phyloP scores from a whole-genome alignment of 2,329 filamentous ascomycete genomes.

The Phialophora chinensis region DNA sequence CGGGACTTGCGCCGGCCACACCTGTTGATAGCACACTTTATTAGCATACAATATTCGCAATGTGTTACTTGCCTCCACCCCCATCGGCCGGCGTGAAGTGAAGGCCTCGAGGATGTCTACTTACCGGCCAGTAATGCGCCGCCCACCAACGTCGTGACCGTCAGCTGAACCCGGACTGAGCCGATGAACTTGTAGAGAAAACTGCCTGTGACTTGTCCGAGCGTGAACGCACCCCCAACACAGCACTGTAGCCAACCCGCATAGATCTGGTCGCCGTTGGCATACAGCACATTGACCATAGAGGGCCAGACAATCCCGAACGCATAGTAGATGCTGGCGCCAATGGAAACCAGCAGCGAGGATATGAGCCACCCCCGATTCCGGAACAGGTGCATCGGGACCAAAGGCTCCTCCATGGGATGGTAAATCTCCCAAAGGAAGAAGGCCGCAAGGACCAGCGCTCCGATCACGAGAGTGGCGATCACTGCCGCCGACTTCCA shows the following conservation, averaged over 20 bases:
- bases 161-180: not conserved
- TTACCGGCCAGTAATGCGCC: too few relatives aligned
- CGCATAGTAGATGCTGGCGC: conserved; percentile 14
- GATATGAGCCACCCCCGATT: not conserved
- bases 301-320: conserved; percentile 14
- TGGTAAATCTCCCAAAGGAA: conserved; percentile 22
- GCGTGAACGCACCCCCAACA: too few relatives aligned
- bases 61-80: too few relatives aligned
- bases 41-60: not conserved
- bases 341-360: not conserved
- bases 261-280: not conserved
- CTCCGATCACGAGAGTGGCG: conserved; percentile 47
- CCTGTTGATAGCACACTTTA: not conserved
- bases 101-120: not conserved
- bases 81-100: too few relatives aligned
- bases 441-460: conserved; percentile 47
- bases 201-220: not conserved
- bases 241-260: not conserved
- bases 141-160: not conserved
- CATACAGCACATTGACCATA: conserved; percentile 8
- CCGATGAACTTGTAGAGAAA: conserved; percentile 2
- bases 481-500: conserved; percentile 51
- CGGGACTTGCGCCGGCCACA: not conserved
- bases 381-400: conserved; percentile 15
- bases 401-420: conserved; percentile 1